phyloP scores from a whole-genome alignment of 306 rosid species.

The Boehmeria nivea region DNA sequence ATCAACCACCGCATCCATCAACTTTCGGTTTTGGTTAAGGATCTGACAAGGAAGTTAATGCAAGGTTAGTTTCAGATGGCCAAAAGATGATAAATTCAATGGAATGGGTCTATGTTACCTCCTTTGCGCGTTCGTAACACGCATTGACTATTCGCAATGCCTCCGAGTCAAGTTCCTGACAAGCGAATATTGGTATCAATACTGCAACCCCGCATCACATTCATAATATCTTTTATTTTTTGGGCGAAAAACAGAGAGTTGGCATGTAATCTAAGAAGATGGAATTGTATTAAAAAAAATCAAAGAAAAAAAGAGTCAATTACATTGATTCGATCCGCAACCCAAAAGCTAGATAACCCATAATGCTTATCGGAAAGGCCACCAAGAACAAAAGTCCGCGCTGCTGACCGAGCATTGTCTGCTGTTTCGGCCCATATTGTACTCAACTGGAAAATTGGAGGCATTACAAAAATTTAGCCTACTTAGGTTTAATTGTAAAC shows the following conservation, averaged over 20 bases:
- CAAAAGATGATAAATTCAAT: neutral
- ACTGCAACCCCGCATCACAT: too few relatives aligned
- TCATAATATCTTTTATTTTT: too few relatives aligned
- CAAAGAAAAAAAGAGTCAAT: constrained; percentile 18
- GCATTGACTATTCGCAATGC: constrained; percentile 57
- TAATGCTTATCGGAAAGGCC: constrained; percentile 85
- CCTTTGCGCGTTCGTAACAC: constrained; percentile 84
- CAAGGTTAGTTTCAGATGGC: neutral
- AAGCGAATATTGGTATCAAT: neutral
- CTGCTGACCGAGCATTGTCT: constrained; percentile 90
- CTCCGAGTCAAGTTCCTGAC: constrained; percentile 76
- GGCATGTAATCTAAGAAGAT: neutral
- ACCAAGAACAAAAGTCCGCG: constrained; percentile 79
- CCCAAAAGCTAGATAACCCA: constrained; percentile 76
- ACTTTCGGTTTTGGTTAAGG: constrained; percentile 52
- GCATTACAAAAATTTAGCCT: neutral
- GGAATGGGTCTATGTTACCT: constrained; percentile 36
- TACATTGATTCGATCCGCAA: constrained; percentile 87
- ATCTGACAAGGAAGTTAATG: constrained; percentile 49
- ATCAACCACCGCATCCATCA: constrained; percentile 74
- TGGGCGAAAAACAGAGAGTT: too few relatives aligned
- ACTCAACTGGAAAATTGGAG: constrained; percentile 69
- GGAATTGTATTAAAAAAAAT: neutral
- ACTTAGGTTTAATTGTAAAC: neutral
- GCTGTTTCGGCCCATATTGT: constrained; percentile 99